Evolutionary conservation across 73 alveolate species (phyloP).

Genomic region (Paramecium tetraurelia): DNA sequence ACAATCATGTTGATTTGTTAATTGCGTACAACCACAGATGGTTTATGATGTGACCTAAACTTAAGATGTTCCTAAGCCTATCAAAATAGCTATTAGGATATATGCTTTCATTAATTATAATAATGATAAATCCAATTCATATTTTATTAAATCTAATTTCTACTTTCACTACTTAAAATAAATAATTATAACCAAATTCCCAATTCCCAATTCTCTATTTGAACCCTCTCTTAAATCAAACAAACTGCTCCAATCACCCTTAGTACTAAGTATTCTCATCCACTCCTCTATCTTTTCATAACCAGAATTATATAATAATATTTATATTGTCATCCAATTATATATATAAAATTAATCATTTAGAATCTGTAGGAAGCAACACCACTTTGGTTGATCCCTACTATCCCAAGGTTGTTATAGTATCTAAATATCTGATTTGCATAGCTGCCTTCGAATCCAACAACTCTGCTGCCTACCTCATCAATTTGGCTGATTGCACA

Average conservation of each 20-base stretch:
- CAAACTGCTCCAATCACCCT: too few species aligned
- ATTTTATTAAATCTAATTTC: not conserved
- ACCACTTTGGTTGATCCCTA: conserved; percentile 56
- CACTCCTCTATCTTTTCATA: not conserved
- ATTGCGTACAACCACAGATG: not conserved
- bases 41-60: not conserved
- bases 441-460: conserved; percentile 64
- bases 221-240: not conserved
- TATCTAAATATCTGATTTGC: conserved; percentile 61
- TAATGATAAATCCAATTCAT: not conserved
- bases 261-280: too few species aligned
- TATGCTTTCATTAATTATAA: not conserved
- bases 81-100: not conserved
- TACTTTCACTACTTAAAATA: not conserved
- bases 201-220: not conserved
- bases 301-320: not conserved
- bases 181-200: not conserved
- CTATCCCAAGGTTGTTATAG: conserved; percentile 29
- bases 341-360: not conserved
- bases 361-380: conserved; percentile 31
- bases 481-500: conserved; percentile 62
- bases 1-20: not conserved
- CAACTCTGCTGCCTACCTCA: conserved; percentile 59
- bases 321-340: not conserved
- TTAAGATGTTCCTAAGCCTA: not conserved